Percentiles rank a stretch among this genome's conserved stretches.
These are phyloP conservation scores for Mycena indigotica DNA, from an alignment of 768 basidiomycete species.

Conservation along the genomic window DNA sequence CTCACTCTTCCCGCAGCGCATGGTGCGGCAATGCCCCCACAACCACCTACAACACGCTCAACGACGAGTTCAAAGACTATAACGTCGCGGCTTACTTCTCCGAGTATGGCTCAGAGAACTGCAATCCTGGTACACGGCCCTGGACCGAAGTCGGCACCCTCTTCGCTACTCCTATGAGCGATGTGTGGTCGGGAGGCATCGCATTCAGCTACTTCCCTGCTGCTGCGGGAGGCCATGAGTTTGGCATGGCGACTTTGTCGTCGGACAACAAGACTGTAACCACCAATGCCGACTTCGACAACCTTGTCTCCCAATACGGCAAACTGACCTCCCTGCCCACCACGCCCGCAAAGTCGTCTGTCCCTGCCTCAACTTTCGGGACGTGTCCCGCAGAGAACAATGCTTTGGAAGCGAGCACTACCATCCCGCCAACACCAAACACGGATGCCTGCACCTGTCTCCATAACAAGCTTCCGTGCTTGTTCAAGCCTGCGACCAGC, in stretches of 20 bases:
- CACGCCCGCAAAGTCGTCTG: slow-evolving; percentile 49
- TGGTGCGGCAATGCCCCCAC: slow-evolving; percentile 9
- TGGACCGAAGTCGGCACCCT: slow-evolving; percentile 82
- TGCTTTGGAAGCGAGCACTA: slow-evolving; percentile 65
- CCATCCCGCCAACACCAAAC: slow-evolving; percentile 84
- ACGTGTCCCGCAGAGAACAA: slow-evolving; percentile 65
- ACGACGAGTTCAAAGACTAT: slow-evolving; percentile 5
- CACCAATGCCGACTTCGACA: slow-evolving; percentile 65
- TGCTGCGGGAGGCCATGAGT: slow-evolving; percentile 66
- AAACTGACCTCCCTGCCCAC: slow-evolving; percentile 56
- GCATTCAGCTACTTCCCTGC: slow-evolving; percentile 93
- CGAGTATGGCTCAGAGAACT: slow-evolving; percentile 31
- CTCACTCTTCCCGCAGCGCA: neutral
- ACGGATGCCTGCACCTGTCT: slow-evolving; percentile 79
- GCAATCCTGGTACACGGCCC: slow-evolving; percentile 46
- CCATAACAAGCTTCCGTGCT: slow-evolving; percentile 66
- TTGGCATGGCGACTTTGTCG: slow-evolving; percentile 83
- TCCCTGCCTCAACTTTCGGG: slow-evolving; percentile 53
- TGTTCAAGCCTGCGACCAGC: slow-evolving; percentile 63
- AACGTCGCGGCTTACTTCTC: slow-evolving; percentile 10
- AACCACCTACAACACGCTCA: neutral
- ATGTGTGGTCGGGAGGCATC: slow-evolving; percentile 86
- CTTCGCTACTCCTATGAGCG: slow-evolving; percentile 70
- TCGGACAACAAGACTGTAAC: slow-evolving; percentile 67
- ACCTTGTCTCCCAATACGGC: slow-evolving; percentile 63